A percentile compares a stretch with the other conserved stretches of the same genome.
Conservation (phyloP, 108 stramenopile species). For the Pseudonitzschia pungens region DNA sequence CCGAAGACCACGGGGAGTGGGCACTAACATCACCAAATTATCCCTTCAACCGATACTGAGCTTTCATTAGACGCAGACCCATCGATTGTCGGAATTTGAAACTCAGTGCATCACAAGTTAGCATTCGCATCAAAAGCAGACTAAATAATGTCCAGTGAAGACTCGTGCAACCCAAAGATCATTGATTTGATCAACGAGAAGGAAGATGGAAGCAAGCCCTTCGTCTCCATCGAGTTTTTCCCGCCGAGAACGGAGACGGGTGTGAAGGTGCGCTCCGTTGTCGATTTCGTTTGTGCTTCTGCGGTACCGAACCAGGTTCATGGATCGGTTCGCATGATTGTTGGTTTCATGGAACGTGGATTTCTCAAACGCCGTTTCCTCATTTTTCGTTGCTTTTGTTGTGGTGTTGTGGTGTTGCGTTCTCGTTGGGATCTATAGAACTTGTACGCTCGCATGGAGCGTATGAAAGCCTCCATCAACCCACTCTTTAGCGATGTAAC, state of each 20-base stretch:
- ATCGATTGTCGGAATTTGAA: neutral
- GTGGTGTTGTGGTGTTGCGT: neutral
- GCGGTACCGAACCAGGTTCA: too few relatives aligned
- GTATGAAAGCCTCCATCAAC: constrained; percentile 78
- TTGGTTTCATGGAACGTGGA: neutral
- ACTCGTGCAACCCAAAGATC: constrained; percentile 72
- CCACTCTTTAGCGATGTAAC: constrained; percentile 98
- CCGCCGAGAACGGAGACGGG: constrained; percentile 96
- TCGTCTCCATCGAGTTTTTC: constrained; percentile 96
- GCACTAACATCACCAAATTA: too few relatives aligned
- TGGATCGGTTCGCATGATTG: neutral
- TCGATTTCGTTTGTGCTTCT: too few relatives aligned
- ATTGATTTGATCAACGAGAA: constrained; percentile 69
- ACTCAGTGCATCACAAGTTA: neutral
- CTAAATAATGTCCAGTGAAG: constrained; percentile 11
- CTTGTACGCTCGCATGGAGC: constrained; percentile 91
- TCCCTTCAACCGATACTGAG: too few relatives aligned
- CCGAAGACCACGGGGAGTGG: too few relatives aligned
- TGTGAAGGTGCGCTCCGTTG: constrained; percentile 75
- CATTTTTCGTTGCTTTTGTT: neutral
- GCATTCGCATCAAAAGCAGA: neutral
- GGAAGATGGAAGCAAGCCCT: constrained; percentile 53
- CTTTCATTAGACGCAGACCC: too few relatives aligned
- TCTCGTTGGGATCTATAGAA: constrained; percentile 51
- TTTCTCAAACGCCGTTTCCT: neutral